Conservation (phyloP, 2,329 filamentous ascomycete genomes). For the Elsinoe arachidis region DNA sequence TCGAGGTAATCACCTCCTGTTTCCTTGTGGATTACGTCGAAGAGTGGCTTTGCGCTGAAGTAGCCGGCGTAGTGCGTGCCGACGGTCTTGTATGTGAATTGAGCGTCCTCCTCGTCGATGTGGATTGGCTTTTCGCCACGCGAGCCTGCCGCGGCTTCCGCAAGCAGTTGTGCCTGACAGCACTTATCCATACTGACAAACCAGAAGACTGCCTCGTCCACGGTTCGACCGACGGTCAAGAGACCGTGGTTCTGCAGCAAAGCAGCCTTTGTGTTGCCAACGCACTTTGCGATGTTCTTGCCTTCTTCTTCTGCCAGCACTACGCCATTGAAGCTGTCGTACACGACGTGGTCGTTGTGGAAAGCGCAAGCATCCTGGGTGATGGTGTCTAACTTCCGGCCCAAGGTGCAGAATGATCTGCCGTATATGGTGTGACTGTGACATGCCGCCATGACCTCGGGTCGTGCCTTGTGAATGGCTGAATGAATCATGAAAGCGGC, state of each 20-base stretch:
- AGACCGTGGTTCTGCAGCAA: constrained; percentile 39
- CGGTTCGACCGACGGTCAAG: constrained; percentile 34
- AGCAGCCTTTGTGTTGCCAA: constrained; percentile 35
- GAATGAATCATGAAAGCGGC: constrained; percentile 42
- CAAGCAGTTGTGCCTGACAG: constrained; percentile 38
- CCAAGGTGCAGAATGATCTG: constrained; percentile 35
- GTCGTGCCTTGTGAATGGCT: constrained; percentile 33
- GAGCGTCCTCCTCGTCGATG: constrained; percentile 59
- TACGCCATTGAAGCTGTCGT: constrained; percentile 39
- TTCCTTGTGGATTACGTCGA: constrained; percentile 60
- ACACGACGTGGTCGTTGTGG: constrained; percentile 33
- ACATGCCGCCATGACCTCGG: constrained; percentile 38
- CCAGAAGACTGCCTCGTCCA: constrained; percentile 37
- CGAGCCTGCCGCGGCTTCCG: constrained; percentile 53
- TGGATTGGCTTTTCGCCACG: constrained; percentile 56
- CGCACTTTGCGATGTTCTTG: constrained; percentile 32
- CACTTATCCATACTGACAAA: constrained; percentile 35
- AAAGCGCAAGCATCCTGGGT: constrained; percentile 39
- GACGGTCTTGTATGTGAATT: constrained; percentile 57
- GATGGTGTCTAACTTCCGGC: constrained; percentile 35
- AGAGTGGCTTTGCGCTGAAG: constrained; percentile 63
- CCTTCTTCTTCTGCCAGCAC: constrained; percentile 40
- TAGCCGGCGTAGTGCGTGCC: constrained; percentile 55
- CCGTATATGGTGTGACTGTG: constrained; percentile 40
- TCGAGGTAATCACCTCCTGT: constrained; percentile 47